Evolutionary conservation across 176 grass and related monocot genomes (phyloP), one percentile per base, ranked within the genome.

Genomic region (Pharus latifolius): DNA sequence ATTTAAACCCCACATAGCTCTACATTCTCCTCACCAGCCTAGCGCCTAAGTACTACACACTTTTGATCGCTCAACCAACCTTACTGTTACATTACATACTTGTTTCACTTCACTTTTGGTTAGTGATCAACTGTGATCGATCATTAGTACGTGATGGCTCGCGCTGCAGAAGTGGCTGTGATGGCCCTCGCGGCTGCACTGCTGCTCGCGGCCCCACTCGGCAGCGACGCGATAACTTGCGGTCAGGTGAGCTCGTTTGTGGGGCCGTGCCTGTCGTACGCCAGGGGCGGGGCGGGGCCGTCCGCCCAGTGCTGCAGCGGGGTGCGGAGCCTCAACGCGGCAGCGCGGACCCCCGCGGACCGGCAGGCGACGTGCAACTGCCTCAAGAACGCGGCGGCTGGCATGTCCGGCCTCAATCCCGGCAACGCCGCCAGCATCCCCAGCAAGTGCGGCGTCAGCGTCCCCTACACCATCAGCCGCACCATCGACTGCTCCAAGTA

Each of bases 401-500:
- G 29, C 6, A 26, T 37, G 26, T 28, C 45, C 3, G 34, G 49
- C n/a, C 38, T 56, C 33, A 73, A 29, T 59, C 62, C 67, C 73
- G 55, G 72, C 6, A 72, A 65, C 50, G 73, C 78, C 10, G 50
- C 61, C 18, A 52, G 2, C 29, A 66, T 78, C 53, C 61, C 78
- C 18, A 0, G 27, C 41, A 77, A 72, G 54, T 82, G 84, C 44
- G 14, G 66, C 34, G 66, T 82, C 67, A 19, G 13, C 68, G 16
- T 82, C 6, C n/a, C 53, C 46, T 54, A 67, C 22, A 74, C 68
- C 28, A 73, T 87, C 52, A 82, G 29, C 50, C 33, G 60, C 41
- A 58, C 0, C 17, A 34, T 18, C 23, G 29, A 82, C 70, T 82
- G 79, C 79, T 49, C 52, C 23, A 82, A 32, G 78, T 73, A 64